Conservation (phyloP, 306 rosid species). For the Argentina anserina region DNA sequence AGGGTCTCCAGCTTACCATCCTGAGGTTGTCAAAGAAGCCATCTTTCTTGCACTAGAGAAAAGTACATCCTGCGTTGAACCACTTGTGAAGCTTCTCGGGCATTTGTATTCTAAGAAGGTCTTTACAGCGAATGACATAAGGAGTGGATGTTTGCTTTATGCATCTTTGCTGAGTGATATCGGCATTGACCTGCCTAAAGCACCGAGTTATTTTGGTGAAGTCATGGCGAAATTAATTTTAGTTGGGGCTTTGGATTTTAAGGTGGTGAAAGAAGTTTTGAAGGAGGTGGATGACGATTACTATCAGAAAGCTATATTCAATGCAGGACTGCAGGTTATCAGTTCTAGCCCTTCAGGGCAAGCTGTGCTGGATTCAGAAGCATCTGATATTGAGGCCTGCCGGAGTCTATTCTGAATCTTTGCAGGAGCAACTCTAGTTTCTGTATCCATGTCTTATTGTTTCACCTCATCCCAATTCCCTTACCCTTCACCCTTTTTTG, state of each 20-base stretch:
- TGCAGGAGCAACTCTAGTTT: conserved; percentile 26
- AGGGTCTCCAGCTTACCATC: conserved; percentile 61
- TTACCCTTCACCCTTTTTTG: conserved; percentile 26
- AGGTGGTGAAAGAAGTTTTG: conserved; percentile 62
- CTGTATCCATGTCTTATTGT: conserved; percentile 33
- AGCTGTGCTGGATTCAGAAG: conserved; percentile 67
- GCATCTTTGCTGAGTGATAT: conserved; percentile 63
- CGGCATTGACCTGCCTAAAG: conserved; percentile 76
- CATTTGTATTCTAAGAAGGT: conserved; percentile 48
- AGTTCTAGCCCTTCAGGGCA: conserved; percentile 50
- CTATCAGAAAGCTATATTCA: conserved; percentile 54
- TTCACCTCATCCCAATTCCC: conserved; percentile 30
- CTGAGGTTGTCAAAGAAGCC: conserved; percentile 91
- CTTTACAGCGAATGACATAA: conserved; percentile 50
- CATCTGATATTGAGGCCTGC: conserved; percentile 83
- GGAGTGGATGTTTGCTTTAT: conserved; percentile 73
- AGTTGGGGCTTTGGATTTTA: conserved; percentile 64
- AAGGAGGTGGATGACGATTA: conserved; percentile 57
- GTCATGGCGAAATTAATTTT: conserved; percentile 59
- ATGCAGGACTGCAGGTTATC: conserved; percentile 38
- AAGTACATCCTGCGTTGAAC: conserved; percentile 63
- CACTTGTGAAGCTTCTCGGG: conserved; percentile 61
- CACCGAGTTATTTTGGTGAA: conserved; percentile 81
- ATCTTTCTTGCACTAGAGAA: conserved; percentile 69
- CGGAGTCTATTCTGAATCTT: conserved; percentile 38